These are phyloP conservation scores for Wickerhamiella azymoides DNA, from an alignment of 805 yeast genomes.

Conservation along the genomic window DNA sequence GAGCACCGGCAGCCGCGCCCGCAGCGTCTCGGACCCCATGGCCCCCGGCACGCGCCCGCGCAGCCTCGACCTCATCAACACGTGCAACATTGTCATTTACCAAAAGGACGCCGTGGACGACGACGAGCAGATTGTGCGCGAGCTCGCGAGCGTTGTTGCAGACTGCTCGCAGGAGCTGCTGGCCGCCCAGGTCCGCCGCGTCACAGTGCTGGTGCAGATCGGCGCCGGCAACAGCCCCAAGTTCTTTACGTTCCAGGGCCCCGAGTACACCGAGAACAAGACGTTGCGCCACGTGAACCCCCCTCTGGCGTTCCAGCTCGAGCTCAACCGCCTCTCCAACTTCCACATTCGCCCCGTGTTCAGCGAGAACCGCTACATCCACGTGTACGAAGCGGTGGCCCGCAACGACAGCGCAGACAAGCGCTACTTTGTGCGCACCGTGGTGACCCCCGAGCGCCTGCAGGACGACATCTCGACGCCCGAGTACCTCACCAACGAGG, in stretches of 20 bases:
- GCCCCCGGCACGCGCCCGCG: slow-evolving; percentile 12
- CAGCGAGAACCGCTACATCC: slow-evolving; percentile 94
- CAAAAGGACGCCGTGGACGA: slow-evolving; percentile 39
- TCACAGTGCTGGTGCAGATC: slow-evolving; percentile 79
- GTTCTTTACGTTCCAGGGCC: slow-evolving; percentile 90
- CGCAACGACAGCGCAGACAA: slow-evolving; percentile 87
- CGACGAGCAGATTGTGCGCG: slow-evolving; percentile 53
- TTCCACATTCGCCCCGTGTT: slow-evolving; percentile 89
- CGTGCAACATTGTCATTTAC: slow-evolving; percentile 61
- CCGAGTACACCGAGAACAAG: slow-evolving; percentile 71
- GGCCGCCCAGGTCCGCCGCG: slow-evolving; percentile 71
- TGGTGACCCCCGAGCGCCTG: slow-evolving; percentile 88
- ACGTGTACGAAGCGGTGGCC: slow-evolving; percentile 92
- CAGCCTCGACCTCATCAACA: slow-evolving; percentile 42
- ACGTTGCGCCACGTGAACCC: slow-evolving; percentile 97
- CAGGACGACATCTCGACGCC: slow-evolving; percentile 86
- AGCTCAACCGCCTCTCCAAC: slow-evolving; percentile 84
- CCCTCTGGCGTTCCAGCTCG: slow-evolving; percentile 93
- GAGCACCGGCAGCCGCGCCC: slow-evolving; percentile 27
- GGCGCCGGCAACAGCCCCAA: slow-evolving; percentile 81
- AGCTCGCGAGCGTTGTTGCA: slow-evolving; percentile 49
- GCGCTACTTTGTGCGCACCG: slow-evolving; percentile 94
- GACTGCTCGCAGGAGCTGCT: slow-evolving; percentile 58
- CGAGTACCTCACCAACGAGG: slow-evolving; percentile 90
- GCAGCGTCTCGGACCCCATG: slow-evolving; percentile 27